Evolutionary conservation across 2,329 filamentous ascomycete species (phyloP), one percentile per base, ranked within the genome.

Genomic region (Penicillium paneum): DNA sequence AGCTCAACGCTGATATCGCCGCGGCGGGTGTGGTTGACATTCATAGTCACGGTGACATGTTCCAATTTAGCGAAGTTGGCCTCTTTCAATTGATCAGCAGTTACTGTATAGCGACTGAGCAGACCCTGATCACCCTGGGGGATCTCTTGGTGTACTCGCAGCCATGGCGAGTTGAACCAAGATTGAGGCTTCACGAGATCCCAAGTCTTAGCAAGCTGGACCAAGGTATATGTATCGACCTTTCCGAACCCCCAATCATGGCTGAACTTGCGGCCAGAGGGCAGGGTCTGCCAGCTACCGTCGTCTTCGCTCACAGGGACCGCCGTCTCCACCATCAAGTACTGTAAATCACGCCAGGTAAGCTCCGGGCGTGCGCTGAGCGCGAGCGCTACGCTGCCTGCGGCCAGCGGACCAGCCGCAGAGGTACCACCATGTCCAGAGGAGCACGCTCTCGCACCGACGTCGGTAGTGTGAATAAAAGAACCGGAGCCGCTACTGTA

Each of bases 31-130:
- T 99, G 94, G 51, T 90, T 83, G 24, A 97, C 82, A 67, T 99
- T 99, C 92, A 99, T 99, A 3, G 93, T 97, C 34, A 99, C 84
- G 0, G 93, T 97, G 34, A 99, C 90, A 74, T 99, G 94, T 77
- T 99, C 94, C 26, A 99, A 69, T 15, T 89, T 85, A 66, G 86
- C 90, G 13, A 99, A 72, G 69, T 99, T 99, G 62, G 90, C 90
- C 21, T 85, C 75, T 67, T 87, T 84, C 54, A 97, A 78, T 84
- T 92, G 91, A 19, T 91, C 85, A 50, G 84, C 74, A 0, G 90
- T 97, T 36, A 99, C 85, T 45, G 91, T 85, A 63, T 96, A 92
- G n/a, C 78, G 81, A 49, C 89, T 90, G 2, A 87, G 82, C 36
- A 99, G 75, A 0, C 94, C 94, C 52, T 89, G 75, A 24, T 89